phyloP scores from a whole-genome alignment of 2,329 filamentous ascomycete genomes.

The Lanzia echinophila region DNA sequence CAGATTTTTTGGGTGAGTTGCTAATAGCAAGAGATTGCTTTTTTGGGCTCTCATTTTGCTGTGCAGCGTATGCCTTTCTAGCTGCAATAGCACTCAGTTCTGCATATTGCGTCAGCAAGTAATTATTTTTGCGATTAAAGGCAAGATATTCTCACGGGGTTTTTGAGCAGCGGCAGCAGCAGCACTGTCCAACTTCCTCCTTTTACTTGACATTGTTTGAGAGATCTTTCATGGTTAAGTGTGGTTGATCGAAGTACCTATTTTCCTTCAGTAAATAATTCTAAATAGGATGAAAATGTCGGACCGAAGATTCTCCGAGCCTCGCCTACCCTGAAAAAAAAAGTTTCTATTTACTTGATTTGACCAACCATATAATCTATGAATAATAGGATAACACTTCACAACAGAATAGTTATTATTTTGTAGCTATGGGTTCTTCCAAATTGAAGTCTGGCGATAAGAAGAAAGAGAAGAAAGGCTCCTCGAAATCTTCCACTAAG shows the following conservation, averaged over 20 bases:
- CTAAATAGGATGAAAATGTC: too few species aligned
- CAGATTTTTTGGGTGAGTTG: background rate
- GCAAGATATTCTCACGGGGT: slow-evolving; percentile 29
- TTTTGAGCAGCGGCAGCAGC: slow-evolving; percentile 19
- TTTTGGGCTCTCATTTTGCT: background rate
- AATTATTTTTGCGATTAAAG: background rate
- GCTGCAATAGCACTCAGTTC: slow-evolving; percentile 24
- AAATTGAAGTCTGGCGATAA: slow-evolving; percentile 16
- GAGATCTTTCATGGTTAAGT: background rate
- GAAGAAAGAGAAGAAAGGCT: slow-evolving; percentile 15
- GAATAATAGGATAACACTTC: background rate
- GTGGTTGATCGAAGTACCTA: background rate
- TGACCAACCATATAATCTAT: background rate
- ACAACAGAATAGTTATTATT: background rate
- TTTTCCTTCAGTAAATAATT: background rate
- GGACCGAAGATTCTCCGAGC: slow-evolving; percentile 9
- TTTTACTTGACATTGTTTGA: slow-evolving; percentile 26
- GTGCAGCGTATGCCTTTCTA: slow-evolving; percentile 19
- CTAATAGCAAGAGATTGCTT: background rate
- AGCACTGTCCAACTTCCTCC: slow-evolving; percentile 37
- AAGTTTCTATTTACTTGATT: slow-evolving; percentile 9
- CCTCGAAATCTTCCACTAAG: slow-evolving; percentile 8
- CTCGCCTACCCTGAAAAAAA: slow-evolving; percentile 16
- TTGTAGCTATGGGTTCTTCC: slow-evolving; percentile 14
- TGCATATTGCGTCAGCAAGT: slow-evolving; percentile 17